Base-by-base conservation (phyloP, 805 yeast genomes). In the Tetrapisispora phaffii region DNA sequence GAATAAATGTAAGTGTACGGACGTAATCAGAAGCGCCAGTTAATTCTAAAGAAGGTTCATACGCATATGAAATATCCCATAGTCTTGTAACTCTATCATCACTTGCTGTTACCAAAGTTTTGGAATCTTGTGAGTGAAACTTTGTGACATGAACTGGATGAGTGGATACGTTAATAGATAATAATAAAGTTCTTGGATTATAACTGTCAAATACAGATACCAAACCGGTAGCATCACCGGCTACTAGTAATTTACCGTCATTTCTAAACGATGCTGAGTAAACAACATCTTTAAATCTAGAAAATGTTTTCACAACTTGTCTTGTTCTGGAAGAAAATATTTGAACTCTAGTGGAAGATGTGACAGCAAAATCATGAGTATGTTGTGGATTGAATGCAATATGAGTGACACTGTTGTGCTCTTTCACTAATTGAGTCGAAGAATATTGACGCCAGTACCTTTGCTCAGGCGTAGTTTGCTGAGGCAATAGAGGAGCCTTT, bases 101-200 rank as follows among this genome's bases (percentile, higher is more conserved):
- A 7, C 95, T 82, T 9, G 95, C 95, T 5, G 96, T 84, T 23
- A 87, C 71, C 44, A 93, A 64, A 23, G 59, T 47, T 45, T 59
- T 62, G 48, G 83, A 81, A 44, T 90, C 83, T 26, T 80, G 77
- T 23, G 79, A 70, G 60, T 89, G 95, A 65, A 93, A 93, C 62
- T 85, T 86, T 3, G 96, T 88, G 17, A 90, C 96, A 60, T 86
- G 97, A 0, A 94, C 83, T 13, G 97, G 90, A 63, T 86, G 89
- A 4, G 82, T 67, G 0, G 94, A 80, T 6, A 97, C 96, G 45
- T 79, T 77, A 41, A 93, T 71, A 20, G 93, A 79, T 32, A 90
- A 85, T 46, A 90, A 70, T 20, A 88, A 69, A 20, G 86, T 79
- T 54, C 95, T 72, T 36, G 95, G 88, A 52, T 78, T 82, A 45